Evolutionary conservation across 2,329 filamentous ascomycete species (phyloP).

Genomic region (Fusarium sororula): DNA sequence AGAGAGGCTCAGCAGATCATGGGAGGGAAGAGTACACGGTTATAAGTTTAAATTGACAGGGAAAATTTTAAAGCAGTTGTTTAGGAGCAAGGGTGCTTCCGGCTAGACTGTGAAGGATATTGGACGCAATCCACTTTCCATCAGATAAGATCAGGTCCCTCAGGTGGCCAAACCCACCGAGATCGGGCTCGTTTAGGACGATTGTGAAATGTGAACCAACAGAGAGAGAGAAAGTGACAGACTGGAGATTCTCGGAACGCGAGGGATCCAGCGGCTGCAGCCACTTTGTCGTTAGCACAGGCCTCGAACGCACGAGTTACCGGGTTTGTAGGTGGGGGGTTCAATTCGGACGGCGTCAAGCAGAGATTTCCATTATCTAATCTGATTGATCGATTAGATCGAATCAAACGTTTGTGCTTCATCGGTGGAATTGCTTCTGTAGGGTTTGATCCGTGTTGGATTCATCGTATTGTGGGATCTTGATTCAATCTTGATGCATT

Average conservation of each 20-base stretch:
- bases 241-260: constrained; percentile 3
- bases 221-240: background rate
- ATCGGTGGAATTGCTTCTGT: background rate
- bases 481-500: background rate
- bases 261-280: constrained; percentile 26
- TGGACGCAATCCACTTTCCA: constrained; percentile 27
- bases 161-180: constrained; percentile 26
- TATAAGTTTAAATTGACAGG: constrained; percentile 6
- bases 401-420: background rate
- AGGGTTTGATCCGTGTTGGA: background rate
- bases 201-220: background rate
- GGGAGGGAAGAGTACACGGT: background rate
- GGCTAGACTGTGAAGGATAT: constrained; percentile 8
- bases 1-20: background rate
- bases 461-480: background rate
- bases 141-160: constrained; percentile 37
- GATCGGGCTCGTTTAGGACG: constrained; percentile 22
- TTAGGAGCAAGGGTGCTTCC: background rate
- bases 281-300: constrained; percentile 28
- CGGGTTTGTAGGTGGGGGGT: constrained; percentile 12
- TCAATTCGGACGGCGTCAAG: background rate
- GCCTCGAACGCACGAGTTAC: constrained; percentile 28
- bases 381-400: constrained; percentile 40
- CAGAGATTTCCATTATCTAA: constrained; percentile 36
- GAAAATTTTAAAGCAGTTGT: constrained; percentile 8